Base-by-base conservation (phyloP, 1,139 yeast species). In the Geotrichum phurueaensis region DNA sequence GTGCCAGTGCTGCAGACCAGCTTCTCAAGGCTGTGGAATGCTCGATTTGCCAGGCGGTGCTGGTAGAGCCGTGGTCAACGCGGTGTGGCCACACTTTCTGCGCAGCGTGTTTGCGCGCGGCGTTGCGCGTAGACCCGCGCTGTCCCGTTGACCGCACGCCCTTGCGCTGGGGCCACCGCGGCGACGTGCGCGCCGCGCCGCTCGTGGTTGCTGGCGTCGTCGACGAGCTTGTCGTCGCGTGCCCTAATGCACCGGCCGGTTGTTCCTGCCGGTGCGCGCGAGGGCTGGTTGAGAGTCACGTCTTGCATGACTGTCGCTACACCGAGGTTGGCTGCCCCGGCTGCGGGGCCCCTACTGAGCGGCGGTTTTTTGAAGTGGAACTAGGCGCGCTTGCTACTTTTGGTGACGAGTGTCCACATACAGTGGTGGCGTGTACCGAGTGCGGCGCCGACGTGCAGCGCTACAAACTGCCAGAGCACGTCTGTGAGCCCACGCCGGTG, bases 91-190 rank as follows among this genome's bases (percentile, higher is more conserved):
- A 74, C 62, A 73, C 76, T 2, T 74, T 74, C 55, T 74, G 76
- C 63, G 64, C 66, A 49, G 63, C 63, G 25, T 69, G 73, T 45
- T 64, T 69, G n/a, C 48, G 57, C 18, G 61, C 62, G 18, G 23
- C 58, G 23, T 33, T 55, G 36, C 51, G 33, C 57, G 86, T 0
- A 87, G 66, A 69, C 2, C 64, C 72, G 18, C 73, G 72, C 5
- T 86, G 91, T 70, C 90, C 91, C 0, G 75, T 86, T 36, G 91
- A 86, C 72, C 73, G 91, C 56, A 82, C 82, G 1, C 79, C 81
- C 70, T 76, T 64, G 65, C 47, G 47, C 47, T 39, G 47, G 47
- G 69, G 48, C 52, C 60, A 60, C 27, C 60, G 59, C 20, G 78
- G 79, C 60, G 85, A 82, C 64, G 71, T 85, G 31, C 80, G 77